These are phyloP conservation scores for Lycium ferocissimum DNA, from an alignment of 257 asterid species.

Conservation along the genomic window DNA sequence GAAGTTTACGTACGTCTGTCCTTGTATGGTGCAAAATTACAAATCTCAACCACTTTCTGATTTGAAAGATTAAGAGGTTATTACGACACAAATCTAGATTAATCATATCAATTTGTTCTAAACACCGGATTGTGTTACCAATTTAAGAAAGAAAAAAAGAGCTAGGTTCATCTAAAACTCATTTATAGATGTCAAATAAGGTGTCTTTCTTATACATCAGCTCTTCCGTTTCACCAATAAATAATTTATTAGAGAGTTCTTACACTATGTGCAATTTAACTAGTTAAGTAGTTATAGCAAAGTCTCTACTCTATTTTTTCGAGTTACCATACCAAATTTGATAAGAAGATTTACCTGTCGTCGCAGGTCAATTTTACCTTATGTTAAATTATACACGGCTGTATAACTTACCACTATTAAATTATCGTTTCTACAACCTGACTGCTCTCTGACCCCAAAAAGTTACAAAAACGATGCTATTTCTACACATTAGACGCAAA, in stretches of 20 bases:
- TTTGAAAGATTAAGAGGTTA: too few relatives aligned
- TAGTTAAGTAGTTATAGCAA: not conserved
- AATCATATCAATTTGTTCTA: too few relatives aligned
- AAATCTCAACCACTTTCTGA: not conserved
- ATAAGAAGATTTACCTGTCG: not conserved
- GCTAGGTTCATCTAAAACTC: too few relatives aligned
- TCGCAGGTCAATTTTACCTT: not conserved
- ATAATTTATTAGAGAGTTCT: too few relatives aligned
- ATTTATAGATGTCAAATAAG: not conserved
- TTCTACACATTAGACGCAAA: not conserved
- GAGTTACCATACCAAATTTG: not conserved
- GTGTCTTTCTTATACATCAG: not conserved
- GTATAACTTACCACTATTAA: not conserved
- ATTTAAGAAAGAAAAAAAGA: too few relatives aligned
- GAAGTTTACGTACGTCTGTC: not conserved
- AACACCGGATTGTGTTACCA: not conserved
- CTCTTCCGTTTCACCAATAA: not conserved
- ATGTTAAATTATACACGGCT: not conserved
- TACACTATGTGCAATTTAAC: not conserved
- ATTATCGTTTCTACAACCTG: not conserved
- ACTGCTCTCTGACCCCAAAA: not conserved
- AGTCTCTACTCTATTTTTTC: not conserved
- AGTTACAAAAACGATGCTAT: not conserved
- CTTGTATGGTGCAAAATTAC: not conserved
- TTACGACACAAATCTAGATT: not conserved